These are phyloP conservation scores for Nicotiana benthamiana DNA, from an alignment of 257 asterid species.

Conservation along the genomic window DNA sequence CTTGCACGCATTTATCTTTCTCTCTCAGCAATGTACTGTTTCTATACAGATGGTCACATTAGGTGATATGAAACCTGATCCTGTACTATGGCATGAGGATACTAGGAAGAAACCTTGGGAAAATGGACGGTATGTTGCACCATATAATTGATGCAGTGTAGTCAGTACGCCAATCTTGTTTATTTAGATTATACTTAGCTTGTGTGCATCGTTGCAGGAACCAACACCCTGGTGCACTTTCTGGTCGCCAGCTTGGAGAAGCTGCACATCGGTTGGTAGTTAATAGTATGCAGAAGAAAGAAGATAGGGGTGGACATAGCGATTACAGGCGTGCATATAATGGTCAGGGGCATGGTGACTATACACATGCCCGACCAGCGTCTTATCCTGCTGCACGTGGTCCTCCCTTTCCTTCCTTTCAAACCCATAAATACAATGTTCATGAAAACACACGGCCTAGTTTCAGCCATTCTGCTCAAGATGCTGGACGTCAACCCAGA, in stretches of 20 bases:
- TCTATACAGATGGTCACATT: constrained; percentile 50
- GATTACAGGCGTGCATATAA: constrained; percentile 24
- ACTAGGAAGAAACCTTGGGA: constrained; percentile 70
- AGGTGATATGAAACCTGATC: constrained; percentile 79
- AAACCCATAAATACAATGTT: constrained; percentile 20
- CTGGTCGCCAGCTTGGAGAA: constrained; percentile 83
- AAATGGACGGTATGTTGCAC: constrained; percentile 44
- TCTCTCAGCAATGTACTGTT: background rate
- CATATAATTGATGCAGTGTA: background rate
- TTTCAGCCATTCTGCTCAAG: constrained; percentile 33
- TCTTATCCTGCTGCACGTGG: constrained; percentile 27
- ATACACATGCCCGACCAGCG: constrained; percentile 15
- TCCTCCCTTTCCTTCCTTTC: constrained; percentile 12
- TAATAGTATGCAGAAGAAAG: constrained; percentile 46
- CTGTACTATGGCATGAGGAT: constrained; percentile 93
- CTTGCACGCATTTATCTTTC: background rate
- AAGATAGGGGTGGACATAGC: constrained; percentile 18
- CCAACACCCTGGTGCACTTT: constrained; percentile 37
- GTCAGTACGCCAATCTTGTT: background rate
- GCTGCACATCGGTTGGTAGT: constrained; percentile 86
- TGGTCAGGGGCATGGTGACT: background rate
- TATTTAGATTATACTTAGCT: background rate
- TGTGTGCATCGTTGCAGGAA: constrained; percentile 23
- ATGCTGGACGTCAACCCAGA: background rate
- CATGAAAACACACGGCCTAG: constrained; percentile 19